These are phyloP conservation scores for Penicillium flavigenum DNA, from an alignment of 495 filamentous ascomycete species.

Conservation along the genomic window DNA sequence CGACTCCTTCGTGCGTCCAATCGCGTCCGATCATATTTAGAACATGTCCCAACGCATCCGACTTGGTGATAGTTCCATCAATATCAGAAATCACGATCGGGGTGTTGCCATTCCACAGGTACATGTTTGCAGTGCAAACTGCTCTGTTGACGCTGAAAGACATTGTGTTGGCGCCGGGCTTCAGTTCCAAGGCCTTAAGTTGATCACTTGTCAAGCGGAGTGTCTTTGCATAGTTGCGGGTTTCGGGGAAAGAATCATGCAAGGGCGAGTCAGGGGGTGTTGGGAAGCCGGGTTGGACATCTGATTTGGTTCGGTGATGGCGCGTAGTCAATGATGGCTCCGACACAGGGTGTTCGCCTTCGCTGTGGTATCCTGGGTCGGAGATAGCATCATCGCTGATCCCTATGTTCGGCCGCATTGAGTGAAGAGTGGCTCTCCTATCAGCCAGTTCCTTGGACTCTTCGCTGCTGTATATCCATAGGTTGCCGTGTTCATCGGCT, in stretches of 20 bases:
- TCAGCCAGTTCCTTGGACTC: slow-evolving; percentile 82
- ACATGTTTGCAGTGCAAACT: slow-evolving; percentile 89
- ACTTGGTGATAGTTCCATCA: slow-evolving; percentile 98
- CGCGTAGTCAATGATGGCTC: slow-evolving; percentile 34
- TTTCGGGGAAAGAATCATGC: slow-evolving; percentile 55
- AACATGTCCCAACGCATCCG: slow-evolving; percentile 95
- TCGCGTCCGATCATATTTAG: slow-evolving; percentile 97
- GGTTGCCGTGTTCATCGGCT: slow-evolving; percentile 89
- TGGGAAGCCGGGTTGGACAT: slow-evolving; percentile 63
- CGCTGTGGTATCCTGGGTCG: slow-evolving; percentile 93
- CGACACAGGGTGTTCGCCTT: slow-evolving; percentile 55
- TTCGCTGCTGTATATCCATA: slow-evolving; percentile 98
- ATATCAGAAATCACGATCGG: slow-evolving; percentile 98
- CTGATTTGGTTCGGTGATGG: slow-evolving; percentile 65
- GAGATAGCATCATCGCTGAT: slow-evolving; percentile 80
- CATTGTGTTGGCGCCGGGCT: slow-evolving; percentile 83
- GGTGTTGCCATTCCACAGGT: slow-evolving; percentile 81
- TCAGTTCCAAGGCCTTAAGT: slow-evolving; percentile 80
- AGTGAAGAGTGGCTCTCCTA: slow-evolving; percentile 51
- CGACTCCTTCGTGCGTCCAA: slow-evolving; percentile 96
- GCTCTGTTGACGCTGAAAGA: slow-evolving; percentile 95
- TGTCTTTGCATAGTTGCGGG: slow-evolving; percentile 92
- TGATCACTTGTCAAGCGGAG: slow-evolving; percentile 95
- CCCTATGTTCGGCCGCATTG: slow-evolving; percentile 52
- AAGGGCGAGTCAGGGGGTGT: slow-evolving; percentile 80